Percentiles rank a stretch among this genome's conserved stretches.
Evolutionary conservation across 345 rosid species (phyloP).

Genomic region (Capsella bursapastoris): DNA sequence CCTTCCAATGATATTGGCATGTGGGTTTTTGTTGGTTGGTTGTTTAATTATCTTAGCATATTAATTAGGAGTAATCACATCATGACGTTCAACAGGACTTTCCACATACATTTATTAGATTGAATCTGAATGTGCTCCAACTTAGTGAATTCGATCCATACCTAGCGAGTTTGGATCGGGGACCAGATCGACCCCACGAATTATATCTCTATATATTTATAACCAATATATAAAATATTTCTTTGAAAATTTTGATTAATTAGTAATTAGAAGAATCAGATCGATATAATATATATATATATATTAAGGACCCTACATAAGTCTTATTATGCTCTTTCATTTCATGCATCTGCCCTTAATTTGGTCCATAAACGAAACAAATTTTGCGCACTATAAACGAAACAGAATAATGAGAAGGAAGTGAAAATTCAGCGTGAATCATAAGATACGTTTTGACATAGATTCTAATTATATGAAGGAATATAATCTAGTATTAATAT

Average conservation of each 20-base stretch:
- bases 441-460: no score
- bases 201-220: slow-evolving; percentile 3
- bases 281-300: not conserved
- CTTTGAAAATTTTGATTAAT: not conserved
- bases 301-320: no score
- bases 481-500: no score
- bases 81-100: slow-evolving; percentile 7
- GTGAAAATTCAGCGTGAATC: no score
- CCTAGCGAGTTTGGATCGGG: slow-evolving; percentile 15
- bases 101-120: slow-evolving; percentile 17
- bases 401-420: no score
- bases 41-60: slow-evolving; percentile 16
- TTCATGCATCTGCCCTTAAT: not conserved
- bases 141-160: slow-evolving; percentile 18
- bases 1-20: slow-evolving; percentile 33
- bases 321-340: not conserved
- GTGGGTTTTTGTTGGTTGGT: not conserved
- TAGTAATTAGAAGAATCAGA: not conserved
- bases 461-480: no score
- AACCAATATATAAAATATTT: not conserved
- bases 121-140: slow-evolving; percentile 39
- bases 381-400: no score
- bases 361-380: no score
- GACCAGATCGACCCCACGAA: slow-evolving; percentile 22
- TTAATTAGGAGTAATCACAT: slow-evolving; percentile 26